Base-by-base conservation (phyloP, 164 flowering plant genomes). In the Umbellularia californica region DNA sequence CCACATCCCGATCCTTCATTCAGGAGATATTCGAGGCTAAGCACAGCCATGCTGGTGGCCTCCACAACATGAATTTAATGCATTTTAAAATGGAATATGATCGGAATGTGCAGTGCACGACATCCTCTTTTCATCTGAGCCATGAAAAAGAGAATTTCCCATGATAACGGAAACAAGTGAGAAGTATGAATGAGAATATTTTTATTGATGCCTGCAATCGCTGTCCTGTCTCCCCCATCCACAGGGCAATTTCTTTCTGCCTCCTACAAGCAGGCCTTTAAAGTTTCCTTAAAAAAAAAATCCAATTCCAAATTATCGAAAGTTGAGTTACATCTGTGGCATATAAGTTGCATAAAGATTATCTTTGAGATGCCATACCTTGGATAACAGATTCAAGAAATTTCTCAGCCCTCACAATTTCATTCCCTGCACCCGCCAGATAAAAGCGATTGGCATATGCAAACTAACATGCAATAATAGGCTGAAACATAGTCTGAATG, bases 311-410 rank as follows among this genome's bases (percentile, higher is more conserved):
- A 41, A 41, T 41, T 41, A 41, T 41, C 47, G 11, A 41, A 41
- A 41, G 47, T 41, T 7, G 47, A 41, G 47, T 41, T 41, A 41
- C 47, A 41, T 41, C 47, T 9, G 10, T 41, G 47, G 47, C 47
- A 67, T 67, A 15, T 33, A 41, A 52, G 28, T 19, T 25, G 60
- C 72, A 70, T 1, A 27, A 25, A 70, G 6, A 50, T 51, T 30
- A 1, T 70, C 41, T 50, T 77, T 50, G 17, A 74, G 47, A 74
- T 65, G 7, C 19, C 28, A 50, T 82, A 94, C 97, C 96, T 89
- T 85, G 84, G 69, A 94, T 94, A 69, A 92, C 50, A 70, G 82
- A 79, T 78, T 94, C 98, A 50, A 92, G 97, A 79, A 92, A 91
- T 70, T 84, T 83, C 81, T 92, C 95, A 50, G 88, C 88, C 87